These are phyloP conservation scores for Entelexis sorbosivorans DNA, from an alignment of 1,139 yeast species.

Conservation along the genomic window DNA sequence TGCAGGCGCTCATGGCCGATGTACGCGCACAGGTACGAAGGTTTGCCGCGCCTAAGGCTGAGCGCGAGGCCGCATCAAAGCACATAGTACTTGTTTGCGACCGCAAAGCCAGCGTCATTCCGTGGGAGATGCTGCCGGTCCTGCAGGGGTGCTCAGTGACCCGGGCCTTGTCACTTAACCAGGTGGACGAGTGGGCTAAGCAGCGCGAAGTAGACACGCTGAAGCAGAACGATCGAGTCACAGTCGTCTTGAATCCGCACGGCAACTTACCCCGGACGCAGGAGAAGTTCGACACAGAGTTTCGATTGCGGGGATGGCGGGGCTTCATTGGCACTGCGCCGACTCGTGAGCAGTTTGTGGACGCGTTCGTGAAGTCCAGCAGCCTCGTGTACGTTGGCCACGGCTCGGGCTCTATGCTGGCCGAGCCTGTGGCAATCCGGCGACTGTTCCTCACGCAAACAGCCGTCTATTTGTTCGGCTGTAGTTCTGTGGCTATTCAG, in stretches of 20 bases:
- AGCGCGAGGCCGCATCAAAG: background rate
- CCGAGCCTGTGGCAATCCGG: slow-evolving; percentile 43
- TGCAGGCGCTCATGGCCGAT: slow-evolving; percentile 40
- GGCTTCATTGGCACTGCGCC: slow-evolving; percentile 52
- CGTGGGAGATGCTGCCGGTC: slow-evolving; percentile 76
- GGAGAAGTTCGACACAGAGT: slow-evolving; percentile 41
- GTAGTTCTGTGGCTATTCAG: slow-evolving; percentile 70
- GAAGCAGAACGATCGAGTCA: background rate
- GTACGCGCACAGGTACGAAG: slow-evolving; percentile 27
- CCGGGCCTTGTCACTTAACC: slow-evolving; percentile 57
- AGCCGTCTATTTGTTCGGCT: slow-evolving; percentile 61
- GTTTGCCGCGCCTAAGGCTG: background rate
- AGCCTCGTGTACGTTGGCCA: slow-evolving; percentile 83
- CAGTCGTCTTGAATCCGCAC: slow-evolving; percentile 59
- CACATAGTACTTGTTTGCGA: slow-evolving; percentile 67
- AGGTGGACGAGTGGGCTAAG: slow-evolving; percentile 11
- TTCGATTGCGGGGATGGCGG: slow-evolving; percentile 41
- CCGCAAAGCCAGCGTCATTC: slow-evolving; percentile 51
- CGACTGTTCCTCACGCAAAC: slow-evolving; percentile 46
- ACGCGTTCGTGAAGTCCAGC: slow-evolving; percentile 36
- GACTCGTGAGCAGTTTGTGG: slow-evolving; percentile 39
- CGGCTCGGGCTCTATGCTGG: slow-evolving; percentile 86
- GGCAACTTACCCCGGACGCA: slow-evolving; percentile 68
- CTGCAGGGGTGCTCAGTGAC: slow-evolving; percentile 49
- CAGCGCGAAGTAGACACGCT: slow-evolving; percentile 32